These are phyloP conservation scores for Candida incommunis DNA, from an alignment of 805 yeast genomes.

Conservation along the genomic window DNA sequence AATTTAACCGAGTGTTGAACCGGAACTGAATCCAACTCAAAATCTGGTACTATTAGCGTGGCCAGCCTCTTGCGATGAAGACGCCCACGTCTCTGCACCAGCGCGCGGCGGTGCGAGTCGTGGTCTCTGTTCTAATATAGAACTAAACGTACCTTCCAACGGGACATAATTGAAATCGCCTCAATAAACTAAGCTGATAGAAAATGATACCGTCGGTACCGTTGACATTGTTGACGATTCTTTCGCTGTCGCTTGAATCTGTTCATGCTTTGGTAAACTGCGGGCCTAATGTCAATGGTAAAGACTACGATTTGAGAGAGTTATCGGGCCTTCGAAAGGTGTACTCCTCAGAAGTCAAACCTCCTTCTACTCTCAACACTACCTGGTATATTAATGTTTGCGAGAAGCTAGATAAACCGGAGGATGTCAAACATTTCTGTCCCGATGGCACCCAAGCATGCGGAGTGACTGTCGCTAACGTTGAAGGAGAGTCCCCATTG, in stretches of 20 bases:
- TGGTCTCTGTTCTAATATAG: too few relatives aligned
- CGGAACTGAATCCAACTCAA: too few relatives aligned
- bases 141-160: too few relatives aligned
- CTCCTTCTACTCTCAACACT: slow-evolving; percentile 55
- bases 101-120: too few relatives aligned
- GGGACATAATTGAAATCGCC: too few relatives aligned
- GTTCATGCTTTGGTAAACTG: slow-evolving; percentile 17
- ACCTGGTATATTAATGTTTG: slow-evolving; percentile 68
- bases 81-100: too few relatives aligned
- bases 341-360: slow-evolving; percentile 40
- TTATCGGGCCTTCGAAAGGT: slow-evolving; percentile 37
- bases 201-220: not conserved
- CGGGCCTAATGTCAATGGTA: slow-evolving; percentile 14
- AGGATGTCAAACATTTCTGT: slow-evolving; percentile 33
- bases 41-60: too few relatives aligned
- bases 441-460: slow-evolving; percentile 65
- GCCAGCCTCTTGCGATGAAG: too few relatives aligned
- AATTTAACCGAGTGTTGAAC: too few relatives aligned
- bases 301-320: slow-evolving; percentile 25
- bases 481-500: slow-evolving; percentile 33
- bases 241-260: not conserved
- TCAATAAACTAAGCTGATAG: too few relatives aligned
- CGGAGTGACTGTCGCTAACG: slow-evolving; percentile 44
- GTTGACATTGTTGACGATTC: slow-evolving; percentile 1
- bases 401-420: slow-evolving; percentile 28